Percentiles rank a stretch among this genome's conserved stretches.
These are phyloP conservation scores for Coemansia sp. DNA, from an alignment of 192 early-diverging fungal species.

Conservation along the genomic window DNA sequence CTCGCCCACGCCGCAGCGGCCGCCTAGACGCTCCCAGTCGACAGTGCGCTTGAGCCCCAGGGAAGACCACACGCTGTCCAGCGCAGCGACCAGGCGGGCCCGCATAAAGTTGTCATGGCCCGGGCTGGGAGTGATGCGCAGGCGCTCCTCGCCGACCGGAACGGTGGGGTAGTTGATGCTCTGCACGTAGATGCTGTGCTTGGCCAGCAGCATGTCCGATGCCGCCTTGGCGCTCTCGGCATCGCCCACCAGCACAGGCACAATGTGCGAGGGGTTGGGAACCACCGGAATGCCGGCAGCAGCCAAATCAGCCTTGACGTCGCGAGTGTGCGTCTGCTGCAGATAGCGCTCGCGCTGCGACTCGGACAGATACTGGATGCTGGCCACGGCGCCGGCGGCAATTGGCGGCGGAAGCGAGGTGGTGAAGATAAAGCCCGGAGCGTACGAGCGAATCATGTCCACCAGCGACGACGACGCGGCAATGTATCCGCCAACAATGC, in stretches of 20 bases:
- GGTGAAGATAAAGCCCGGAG: constrained; percentile 99
- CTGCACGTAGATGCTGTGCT: constrained; percentile 96
- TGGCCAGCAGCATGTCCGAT: constrained; percentile 85
- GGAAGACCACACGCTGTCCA: constrained; percentile 84
- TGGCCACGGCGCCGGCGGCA: constrained; percentile 86
- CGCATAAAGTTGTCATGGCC: constrained; percentile 84
- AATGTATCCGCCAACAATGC: constrained; percentile 96
- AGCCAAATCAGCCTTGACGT: constrained; percentile 79
- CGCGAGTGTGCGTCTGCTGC: constrained; percentile 91
- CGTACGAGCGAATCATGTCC: constrained; percentile 95
- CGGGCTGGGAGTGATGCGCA: constrained; percentile 97
- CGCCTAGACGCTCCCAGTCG: constrained; percentile 85
- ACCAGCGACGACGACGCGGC: constrained; percentile 83
- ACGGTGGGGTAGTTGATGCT: constrained; percentile 99
- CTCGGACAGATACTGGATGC: constrained; percentile 86
- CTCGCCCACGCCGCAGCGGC: constrained; percentile 84
- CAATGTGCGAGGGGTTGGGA: constrained; percentile 99
- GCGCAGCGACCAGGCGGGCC: constrained; percentile 75
- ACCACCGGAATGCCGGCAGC: constrained; percentile 90
- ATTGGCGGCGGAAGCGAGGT: constrained; percentile 95
- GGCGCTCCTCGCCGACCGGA: constrained; percentile 88
- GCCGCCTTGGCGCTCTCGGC: constrained; percentile 91
- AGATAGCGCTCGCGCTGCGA: constrained; percentile 82
- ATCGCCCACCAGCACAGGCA: constrained; percentile 96
- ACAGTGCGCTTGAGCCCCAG: constrained; percentile 77